These are phyloP conservation scores for Alternaria gaisen DNA, from an alignment of 2,329 filamentous ascomycete species.

Conservation along the genomic window DNA sequence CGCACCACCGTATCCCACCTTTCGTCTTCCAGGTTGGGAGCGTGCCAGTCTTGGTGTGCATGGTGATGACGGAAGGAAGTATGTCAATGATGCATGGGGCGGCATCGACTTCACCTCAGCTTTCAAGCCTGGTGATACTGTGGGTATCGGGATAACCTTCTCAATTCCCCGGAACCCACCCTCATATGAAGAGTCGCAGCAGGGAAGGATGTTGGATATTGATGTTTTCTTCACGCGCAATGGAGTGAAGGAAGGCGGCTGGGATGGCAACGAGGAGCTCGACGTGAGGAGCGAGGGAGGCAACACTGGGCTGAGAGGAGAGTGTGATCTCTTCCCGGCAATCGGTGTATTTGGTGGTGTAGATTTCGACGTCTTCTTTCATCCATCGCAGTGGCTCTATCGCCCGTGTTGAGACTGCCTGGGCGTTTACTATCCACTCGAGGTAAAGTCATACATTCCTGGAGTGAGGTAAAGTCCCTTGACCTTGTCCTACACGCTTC, in stretches of 20 bases:
- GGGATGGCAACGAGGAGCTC: slow-evolving; percentile 79
- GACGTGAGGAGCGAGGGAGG: slow-evolving; percentile 70
- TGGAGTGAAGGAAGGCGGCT: slow-evolving; percentile 67
- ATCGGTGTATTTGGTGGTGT: slow-evolving; percentile 76
- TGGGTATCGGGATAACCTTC: slow-evolving; percentile 77
- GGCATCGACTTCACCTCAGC: slow-evolving; percentile 72
- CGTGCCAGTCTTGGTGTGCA: slow-evolving; percentile 78
- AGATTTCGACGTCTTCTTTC: slow-evolving; percentile 72
- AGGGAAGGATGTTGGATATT: slow-evolving; percentile 54
- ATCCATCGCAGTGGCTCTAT: slow-evolving; percentile 66
- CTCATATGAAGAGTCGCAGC: slow-evolving; percentile 39
- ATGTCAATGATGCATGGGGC: slow-evolving; percentile 77
- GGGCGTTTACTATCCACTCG: neutral
- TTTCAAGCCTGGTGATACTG: slow-evolving; percentile 71
- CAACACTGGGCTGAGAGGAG: slow-evolving; percentile 73
- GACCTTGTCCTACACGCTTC: neutral
- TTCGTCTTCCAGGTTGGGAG: slow-evolving; percentile 83
- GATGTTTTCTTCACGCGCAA: slow-evolving; percentile 76
- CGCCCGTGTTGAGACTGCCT: slow-evolving; percentile 28
- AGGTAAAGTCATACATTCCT: neutral
- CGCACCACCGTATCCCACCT: slow-evolving; percentile 78
- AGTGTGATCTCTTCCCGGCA: slow-evolving; percentile 74
- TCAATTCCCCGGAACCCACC: slow-evolving; percentile 50
- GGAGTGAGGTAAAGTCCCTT: neutral
- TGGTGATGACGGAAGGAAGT: slow-evolving; percentile 79